phyloP scores from a whole-genome alignment of 2,329 filamentous ascomycete genomes.

The Phialophora macrospora region DNA sequence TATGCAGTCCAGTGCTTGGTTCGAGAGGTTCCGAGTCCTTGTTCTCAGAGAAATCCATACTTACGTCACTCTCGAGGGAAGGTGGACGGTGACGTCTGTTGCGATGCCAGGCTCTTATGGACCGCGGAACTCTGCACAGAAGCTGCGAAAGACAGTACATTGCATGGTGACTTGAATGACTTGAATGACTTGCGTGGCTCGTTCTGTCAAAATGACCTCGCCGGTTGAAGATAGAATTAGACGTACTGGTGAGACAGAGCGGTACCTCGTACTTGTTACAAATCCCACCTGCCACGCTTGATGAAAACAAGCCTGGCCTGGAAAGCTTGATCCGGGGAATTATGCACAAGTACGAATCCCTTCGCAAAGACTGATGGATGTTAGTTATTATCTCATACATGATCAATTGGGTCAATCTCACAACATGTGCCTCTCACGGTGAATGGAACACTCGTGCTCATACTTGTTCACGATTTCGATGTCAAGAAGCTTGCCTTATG shows the following conservation, averaged over 20 bases:
- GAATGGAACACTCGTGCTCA: no score
- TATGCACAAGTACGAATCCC: no score
- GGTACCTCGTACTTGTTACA: neutral
- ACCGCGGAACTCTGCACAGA: neutral
- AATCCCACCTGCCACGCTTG: neutral
- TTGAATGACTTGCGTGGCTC: neutral
- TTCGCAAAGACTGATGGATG: no score
- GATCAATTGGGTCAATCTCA: neutral
- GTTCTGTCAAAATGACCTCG: neutral
- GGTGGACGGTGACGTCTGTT: no score
- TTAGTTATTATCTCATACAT: neutral
- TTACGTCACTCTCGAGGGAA: no score
- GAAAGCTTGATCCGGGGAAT: neutral
- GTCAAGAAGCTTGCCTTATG: neutral
- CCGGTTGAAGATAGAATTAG: neutral
- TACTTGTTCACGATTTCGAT: neutral
- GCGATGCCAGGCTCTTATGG: neutral
- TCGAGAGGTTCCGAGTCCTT: no score
- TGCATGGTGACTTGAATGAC: neutral
- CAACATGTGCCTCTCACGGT: no score
- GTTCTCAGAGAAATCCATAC: no score
- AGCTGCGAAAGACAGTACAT: neutral
- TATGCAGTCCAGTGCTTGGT: no score
- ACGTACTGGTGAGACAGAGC: neutral
- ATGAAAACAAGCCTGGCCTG: neutral